Base-by-base conservation (phyloP, 1,284 basidiomycete genomes). In the Pseudozyma tsukubaensis region DNA sequence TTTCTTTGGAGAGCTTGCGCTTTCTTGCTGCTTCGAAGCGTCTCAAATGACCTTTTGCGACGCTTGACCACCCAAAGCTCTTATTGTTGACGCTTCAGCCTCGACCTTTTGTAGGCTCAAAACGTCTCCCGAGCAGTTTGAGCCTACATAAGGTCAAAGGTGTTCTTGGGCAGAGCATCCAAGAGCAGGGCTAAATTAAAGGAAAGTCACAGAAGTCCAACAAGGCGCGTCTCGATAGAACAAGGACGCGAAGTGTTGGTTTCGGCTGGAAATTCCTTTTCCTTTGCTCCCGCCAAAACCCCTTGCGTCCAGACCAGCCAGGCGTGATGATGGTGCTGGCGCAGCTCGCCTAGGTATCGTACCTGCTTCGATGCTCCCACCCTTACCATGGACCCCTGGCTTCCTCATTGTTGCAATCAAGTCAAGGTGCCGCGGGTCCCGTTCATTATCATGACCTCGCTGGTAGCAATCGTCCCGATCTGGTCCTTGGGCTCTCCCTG, bases 361-460 rank as follows among this genome's bases (percentile, higher is more conserved):
- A 49, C 56, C 56, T 58, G 56, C 56, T 58, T 58, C 21, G 34
- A 55, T 55, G 53, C 53, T 47, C 53, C 51, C 45, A 48, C 45
- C 44, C 29, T 10, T 21, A 40, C 19, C 18, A 39, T 8, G 3
- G 14, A 43, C 54, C 45, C 48, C 48, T 58, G 47, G 56, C 56
- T 36, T 37, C 48, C 2, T 36, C 16, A 34, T 43, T 42, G 56
- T 34, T 18, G 47, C 14, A 13, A 48, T 12, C 29, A 7, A 4
- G 11, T n/a, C 16, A 19, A 32, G 56, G 39, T 43, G 14, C 47
- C 56, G 56, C 48, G 56, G 56, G 11, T 19, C 40, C 47, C 48
- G 19, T 21, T 40, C n/a, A 21, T 44, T 21, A 13, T 18, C 19
- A 18, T 52, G 16, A 19, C 19, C n/a, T 55, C 35, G 43, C 14